phyloP scores from a whole-genome alignment of 2,329 filamentous ascomycete species.

The Aspergillus felis region DNA sequence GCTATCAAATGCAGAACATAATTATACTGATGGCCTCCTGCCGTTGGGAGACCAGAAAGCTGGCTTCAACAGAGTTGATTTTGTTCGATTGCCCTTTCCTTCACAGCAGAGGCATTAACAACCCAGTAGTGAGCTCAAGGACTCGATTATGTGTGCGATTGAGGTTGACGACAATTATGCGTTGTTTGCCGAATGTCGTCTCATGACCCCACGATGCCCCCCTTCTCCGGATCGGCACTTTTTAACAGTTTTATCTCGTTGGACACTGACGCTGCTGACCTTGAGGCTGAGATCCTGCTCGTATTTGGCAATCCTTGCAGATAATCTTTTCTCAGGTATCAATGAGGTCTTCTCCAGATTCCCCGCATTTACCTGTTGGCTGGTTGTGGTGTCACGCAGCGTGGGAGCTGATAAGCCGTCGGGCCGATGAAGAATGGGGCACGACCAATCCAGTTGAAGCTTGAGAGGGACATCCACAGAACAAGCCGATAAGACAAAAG shows the following conservation, averaged over 20 bases:
- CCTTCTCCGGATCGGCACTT: no score
- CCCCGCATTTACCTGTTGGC: neutral
- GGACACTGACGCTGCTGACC: neutral
- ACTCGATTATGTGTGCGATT: neutral
- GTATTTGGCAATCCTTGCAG: neutral
- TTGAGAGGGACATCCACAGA: neutral
- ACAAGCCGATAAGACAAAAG: neutral
- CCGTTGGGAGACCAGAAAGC: neutral
- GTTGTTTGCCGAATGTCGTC: neutral
- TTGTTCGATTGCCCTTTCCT: neutral
- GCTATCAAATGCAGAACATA: conserved; percentile 1
- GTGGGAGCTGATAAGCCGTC: neutral
- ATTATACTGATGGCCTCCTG: neutral
- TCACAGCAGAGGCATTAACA: neutral
- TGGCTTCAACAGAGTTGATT: neutral
- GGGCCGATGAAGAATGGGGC: neutral
- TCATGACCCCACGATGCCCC: neutral
- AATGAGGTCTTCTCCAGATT: neutral
- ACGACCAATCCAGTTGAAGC: neutral
- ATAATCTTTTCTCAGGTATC: neutral
- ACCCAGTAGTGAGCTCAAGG: neutral
- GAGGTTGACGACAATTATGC: neutral
- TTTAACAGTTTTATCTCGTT: neutral
- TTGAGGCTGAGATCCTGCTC: neutral
- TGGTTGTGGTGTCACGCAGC: neutral